A percentile compares a stretch with the other conserved stretches of the same genome.
Conservation (phyloP, 257 asterid genomes). For the Petrea volubilis region DNA sequence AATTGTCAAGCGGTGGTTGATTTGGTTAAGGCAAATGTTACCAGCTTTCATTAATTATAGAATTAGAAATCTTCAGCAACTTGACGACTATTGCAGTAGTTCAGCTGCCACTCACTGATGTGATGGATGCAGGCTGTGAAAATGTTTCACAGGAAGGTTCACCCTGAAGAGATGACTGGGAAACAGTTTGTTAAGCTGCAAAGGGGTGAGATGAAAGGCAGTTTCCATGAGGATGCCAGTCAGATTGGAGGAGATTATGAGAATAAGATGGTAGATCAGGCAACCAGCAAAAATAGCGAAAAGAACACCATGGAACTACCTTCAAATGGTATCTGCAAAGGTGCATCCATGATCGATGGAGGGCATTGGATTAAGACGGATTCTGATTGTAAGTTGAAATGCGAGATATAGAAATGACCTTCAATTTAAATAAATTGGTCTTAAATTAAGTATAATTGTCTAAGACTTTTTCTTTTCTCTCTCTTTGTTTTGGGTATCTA, state of each 20-base stretch:
- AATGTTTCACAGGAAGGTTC: conserved; percentile 46
- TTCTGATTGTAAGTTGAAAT: conserved; percentile 55
- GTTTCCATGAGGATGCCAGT: conserved; percentile 21
- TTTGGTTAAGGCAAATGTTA: neutral
- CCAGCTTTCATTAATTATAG: neutral
- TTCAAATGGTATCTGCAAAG: conserved; percentile 34
- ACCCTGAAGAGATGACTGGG: conserved; percentile 41
- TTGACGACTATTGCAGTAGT: conserved; percentile 8
- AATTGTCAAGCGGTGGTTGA: conserved; percentile 1
- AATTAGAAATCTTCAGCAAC: conserved; percentile 15
- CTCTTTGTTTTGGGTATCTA: conserved; percentile 13
- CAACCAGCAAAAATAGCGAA: conserved; percentile 22
- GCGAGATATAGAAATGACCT: conserved; percentile 10
- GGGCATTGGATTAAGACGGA: conserved; percentile 65
- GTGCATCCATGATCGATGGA: conserved; percentile 35
- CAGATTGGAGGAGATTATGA: conserved; percentile 27
- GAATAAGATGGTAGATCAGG: conserved; percentile 27
- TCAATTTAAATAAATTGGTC: conserved; percentile 10
- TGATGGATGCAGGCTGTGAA: conserved; percentile 46
- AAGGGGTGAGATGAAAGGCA: conserved; percentile 27
- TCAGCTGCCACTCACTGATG: conserved; percentile 15
- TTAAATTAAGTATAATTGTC: conserved; percentile 18
- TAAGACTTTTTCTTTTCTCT: conserved; percentile 20
- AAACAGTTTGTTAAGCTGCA: conserved; percentile 30
- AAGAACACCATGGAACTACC: conserved; percentile 23